A percentile compares a stretch with the other conserved stretches of the same genome.
These are phyloP conservation scores for Bullera alba DNA, from an alignment of 768 basidiomycete genomes.

Conservation along the genomic window DNA sequence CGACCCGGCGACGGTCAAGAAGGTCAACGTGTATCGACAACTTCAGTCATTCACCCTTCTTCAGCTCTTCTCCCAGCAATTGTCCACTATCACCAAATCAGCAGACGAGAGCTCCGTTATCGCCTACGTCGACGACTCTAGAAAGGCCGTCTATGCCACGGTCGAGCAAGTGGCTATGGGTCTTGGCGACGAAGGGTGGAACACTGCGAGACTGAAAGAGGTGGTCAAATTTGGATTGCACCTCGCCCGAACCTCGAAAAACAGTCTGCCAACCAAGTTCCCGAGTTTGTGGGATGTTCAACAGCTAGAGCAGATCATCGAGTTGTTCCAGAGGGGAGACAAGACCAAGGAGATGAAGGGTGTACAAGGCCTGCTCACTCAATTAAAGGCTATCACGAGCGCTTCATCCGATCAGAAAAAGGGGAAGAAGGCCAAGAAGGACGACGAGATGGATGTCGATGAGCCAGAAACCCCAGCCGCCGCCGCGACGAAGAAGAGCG, in stretches of 20 bases:
- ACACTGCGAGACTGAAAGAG: constrained; percentile 67
- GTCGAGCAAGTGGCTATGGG: constrained; percentile 52
- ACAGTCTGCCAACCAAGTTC: constrained; percentile 42
- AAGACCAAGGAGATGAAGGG: constrained; percentile 60
- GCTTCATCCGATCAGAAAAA: constrained; percentile 17
- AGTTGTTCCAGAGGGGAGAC: constrained; percentile 52
- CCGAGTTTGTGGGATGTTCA: constrained; percentile 56
- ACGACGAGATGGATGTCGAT: constrained; percentile 7
- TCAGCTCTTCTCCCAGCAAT: constrained; percentile 57
- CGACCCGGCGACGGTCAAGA: constrained; percentile 48
- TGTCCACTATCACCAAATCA: constrained; percentile 47
- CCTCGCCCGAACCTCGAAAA: constrained; percentile 62
- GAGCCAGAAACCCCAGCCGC: no score
- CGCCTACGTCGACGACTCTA: constrained; percentile 51
- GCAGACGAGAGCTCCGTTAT: constrained; percentile 53
- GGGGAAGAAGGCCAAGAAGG: constrained; percentile 10
- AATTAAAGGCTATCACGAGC: constrained; percentile 50
- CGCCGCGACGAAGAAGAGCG: no score
- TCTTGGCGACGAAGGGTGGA: constrained; percentile 46
- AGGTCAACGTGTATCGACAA: constrained; percentile 70
- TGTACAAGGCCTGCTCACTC: constrained; percentile 60
- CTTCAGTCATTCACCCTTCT: constrained; percentile 68
- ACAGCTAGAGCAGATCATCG: constrained; percentile 54
- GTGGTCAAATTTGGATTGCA: constrained; percentile 63
- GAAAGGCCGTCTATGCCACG: constrained; percentile 52